These are phyloP conservation scores for Clonostachys rosea DNA, from an alignment of 2,329 filamentous ascomycete species.

Conservation along the genomic window DNA sequence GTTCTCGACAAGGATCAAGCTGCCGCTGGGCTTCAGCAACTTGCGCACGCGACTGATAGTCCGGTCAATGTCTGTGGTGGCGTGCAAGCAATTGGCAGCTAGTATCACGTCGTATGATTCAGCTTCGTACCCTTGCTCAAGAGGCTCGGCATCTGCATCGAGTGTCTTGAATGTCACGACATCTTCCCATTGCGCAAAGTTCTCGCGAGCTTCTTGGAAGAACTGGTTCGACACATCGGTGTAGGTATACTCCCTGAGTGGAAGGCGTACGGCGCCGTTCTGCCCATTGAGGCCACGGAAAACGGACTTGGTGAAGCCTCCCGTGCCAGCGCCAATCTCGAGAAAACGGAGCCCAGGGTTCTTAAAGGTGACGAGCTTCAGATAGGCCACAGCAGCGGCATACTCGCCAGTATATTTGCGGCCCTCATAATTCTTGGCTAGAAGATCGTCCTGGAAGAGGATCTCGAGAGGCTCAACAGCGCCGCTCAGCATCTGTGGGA, in stretches of 20 bases:
- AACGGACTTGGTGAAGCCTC: constrained; percentile 20
- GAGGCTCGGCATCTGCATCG: constrained; percentile 19
- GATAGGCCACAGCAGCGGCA: not conserved
- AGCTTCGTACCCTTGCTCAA: constrained; percentile 17
- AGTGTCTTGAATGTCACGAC: constrained; percentile 17
- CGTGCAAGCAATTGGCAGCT: constrained; percentile 20
- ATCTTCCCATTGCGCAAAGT: constrained; percentile 5
- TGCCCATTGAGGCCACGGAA: constrained; percentile 9
- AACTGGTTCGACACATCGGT: constrained; percentile 22
- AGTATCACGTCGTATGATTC: constrained; percentile 19
- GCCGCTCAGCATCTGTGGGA: not conserved
- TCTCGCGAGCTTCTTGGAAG: constrained; percentile 13
- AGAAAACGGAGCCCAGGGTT: constrained; percentile 13
- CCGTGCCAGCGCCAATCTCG: constrained; percentile 21
- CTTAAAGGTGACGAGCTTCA: not conserved
- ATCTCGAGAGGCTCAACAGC: not conserved
- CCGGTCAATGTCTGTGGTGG: constrained; percentile 11
- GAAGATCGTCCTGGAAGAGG: not conserved
- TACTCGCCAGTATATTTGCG: not conserved
- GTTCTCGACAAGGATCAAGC: constrained; percentile 10
- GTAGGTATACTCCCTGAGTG: constrained; percentile 12
- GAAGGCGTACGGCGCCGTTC: not conserved
- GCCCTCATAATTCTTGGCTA: not conserved
- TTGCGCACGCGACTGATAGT: constrained; percentile 12
- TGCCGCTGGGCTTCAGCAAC: constrained; percentile 15